A percentile compares a stretch with the other conserved stretches of the same genome.
Conservation (phyloP, 768 basidiomycete species). For the Mycena leptocephala region DNA sequence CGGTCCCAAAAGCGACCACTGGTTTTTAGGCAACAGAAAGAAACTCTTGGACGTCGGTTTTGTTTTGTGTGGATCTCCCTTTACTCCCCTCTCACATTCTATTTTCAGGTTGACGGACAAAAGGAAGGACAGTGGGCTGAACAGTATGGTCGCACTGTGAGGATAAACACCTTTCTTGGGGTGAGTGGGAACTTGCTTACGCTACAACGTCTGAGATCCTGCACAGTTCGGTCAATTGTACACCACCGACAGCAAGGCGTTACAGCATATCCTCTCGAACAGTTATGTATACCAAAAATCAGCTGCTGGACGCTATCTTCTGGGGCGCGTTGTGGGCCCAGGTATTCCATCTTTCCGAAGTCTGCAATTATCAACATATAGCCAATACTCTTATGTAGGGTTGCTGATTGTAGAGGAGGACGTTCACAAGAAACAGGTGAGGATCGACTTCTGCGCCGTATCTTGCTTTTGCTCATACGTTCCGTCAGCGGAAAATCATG, state of each 20-base stretch:
- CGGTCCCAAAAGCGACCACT: no score
- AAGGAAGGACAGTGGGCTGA: slow-evolving; percentile 64
- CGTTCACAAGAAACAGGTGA: neutral
- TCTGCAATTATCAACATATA: no score
- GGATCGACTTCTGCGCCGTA: neutral
- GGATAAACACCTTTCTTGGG: slow-evolving; percentile 57
- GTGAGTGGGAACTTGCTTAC: slow-evolving; percentile 26
- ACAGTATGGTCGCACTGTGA: slow-evolving; percentile 64
- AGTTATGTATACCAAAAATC: slow-evolving; percentile 62
- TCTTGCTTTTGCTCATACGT: neutral
- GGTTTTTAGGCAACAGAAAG: no score
- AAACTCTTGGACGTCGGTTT: neutral
- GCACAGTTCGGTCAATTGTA: no score
- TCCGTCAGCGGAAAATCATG: neutral
- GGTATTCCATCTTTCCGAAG: neutral
- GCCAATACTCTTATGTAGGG: neutral
- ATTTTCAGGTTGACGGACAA: slow-evolving; percentile 35
- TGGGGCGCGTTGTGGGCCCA: neutral
- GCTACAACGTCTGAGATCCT: no score
- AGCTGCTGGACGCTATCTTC: slow-evolving; percentile 17
- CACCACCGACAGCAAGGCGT: no score
- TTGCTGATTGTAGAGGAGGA: neutral
- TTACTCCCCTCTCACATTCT: slow-evolving; percentile 46
- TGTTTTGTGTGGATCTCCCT: neutral
- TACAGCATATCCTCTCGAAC: slow-evolving; percentile 62